These are phyloP conservation scores for Calonectria pteridis DNA, from an alignment of 2,329 filamentous ascomycete genomes.

Conservation along the genomic window DNA sequence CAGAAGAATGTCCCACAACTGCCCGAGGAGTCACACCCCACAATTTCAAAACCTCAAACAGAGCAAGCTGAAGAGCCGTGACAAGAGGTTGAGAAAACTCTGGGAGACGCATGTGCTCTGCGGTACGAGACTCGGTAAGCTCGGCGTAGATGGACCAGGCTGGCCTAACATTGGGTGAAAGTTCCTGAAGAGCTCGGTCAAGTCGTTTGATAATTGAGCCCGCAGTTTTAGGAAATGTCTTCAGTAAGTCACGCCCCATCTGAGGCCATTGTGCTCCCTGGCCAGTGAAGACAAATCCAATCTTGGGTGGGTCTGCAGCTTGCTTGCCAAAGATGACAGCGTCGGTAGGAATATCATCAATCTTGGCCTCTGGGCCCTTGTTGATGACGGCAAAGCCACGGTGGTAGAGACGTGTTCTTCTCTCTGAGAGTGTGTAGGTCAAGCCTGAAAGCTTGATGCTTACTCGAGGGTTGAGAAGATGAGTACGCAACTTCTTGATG, in stretches of 20 bases:
- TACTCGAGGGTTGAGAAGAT: constrained; percentile 45
- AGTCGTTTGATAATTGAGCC: constrained; percentile 8
- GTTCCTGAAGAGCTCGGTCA: neutral
- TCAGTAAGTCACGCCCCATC: constrained; percentile 50
- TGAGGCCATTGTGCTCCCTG: constrained; percentile 52
- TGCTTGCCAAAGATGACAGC: constrained; percentile 20
- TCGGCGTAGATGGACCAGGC: constrained; percentile 32
- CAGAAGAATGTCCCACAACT: constrained; percentile 52
- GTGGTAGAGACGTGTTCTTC: constrained; percentile 24
- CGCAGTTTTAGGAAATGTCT: constrained; percentile 15
- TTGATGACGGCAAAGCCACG: constrained; percentile 38
- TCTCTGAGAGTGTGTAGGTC: constrained; percentile 45
- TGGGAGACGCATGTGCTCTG: constrained; percentile 30
- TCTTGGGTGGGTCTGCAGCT: constrained; percentile 13
- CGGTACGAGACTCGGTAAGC: constrained; percentile 26
- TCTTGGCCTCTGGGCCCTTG: neutral
- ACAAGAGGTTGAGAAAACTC: constrained; percentile 52
- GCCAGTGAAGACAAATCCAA: constrained; percentile 50
- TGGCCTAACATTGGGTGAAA: neutral
- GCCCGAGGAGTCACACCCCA: constrained; percentile 43
- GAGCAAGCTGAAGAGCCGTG: constrained; percentile 55
- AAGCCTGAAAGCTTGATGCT: constrained; percentile 39
- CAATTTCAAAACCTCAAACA: constrained; percentile 49
- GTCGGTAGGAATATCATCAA: constrained; percentile 11
- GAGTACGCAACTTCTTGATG: constrained; percentile 25